A percentile compares a stretch with the other conserved stretches of the same genome.
Evolutionary conservation across 768 basidiomycete genomes (phyloP).

Genomic region (Termitomyces sp.): DNA sequence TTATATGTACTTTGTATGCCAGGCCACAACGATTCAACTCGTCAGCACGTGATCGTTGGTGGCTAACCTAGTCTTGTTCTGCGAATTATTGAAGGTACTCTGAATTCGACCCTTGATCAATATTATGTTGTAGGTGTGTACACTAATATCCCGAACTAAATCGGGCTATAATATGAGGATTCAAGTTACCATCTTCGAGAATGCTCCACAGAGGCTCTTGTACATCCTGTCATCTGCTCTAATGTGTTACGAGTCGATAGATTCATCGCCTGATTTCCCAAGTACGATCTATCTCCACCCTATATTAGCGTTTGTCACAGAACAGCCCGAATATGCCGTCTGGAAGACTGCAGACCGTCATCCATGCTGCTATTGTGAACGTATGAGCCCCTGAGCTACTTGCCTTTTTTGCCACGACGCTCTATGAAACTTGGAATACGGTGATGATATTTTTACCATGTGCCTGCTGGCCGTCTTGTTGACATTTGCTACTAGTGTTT

Average conservation of each 20-base stretch:
- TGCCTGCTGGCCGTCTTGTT: too few species aligned
- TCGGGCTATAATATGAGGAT: background rate
- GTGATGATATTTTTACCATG: background rate
- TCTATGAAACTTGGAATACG: background rate
- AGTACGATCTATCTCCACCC: background rate
- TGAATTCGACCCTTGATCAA: too few species aligned
- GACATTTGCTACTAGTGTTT: too few species aligned
- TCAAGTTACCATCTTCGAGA: background rate
- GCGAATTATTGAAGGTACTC: background rate
- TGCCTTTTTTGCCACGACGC: background rate
- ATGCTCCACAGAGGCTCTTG: background rate
- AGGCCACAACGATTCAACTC: too few species aligned
- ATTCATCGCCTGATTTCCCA: background rate
- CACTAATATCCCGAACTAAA: background rate
- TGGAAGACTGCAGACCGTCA: background rate
- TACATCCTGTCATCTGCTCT: background rate
- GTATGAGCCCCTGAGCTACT: background rate
- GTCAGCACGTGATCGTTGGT: too few species aligned
- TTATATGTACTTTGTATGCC: too few species aligned
- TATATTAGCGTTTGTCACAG: background rate
- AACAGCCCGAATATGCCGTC: too few species aligned
- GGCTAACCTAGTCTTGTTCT: too few species aligned
- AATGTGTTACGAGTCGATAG: background rate
- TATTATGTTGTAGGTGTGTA: background rate
- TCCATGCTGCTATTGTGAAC: background rate